A percentile compares a stretch with the other conserved stretches of the same genome.
Evolutionary conservation across 2,329 filamentous ascomycete genomes (phyloP).

Genomic region (Eutypella sp.): DNA sequence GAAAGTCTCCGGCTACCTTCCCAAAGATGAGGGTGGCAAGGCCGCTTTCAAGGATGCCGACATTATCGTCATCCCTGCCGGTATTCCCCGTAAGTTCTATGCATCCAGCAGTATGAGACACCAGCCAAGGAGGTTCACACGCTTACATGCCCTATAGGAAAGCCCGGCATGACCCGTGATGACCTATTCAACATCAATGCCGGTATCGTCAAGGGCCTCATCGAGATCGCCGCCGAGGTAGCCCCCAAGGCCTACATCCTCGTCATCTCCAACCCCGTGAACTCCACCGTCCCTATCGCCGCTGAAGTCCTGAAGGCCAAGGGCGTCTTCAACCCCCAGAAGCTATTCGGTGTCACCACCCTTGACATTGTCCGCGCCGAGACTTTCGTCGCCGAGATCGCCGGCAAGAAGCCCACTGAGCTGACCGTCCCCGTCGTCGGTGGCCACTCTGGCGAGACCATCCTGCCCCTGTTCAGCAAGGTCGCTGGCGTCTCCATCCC

Average conservation of each 20-base stretch:
- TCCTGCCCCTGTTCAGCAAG: constrained; percentile 95
- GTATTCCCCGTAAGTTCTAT: constrained; percentile 78
- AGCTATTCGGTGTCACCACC: constrained; percentile 96
- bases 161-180: constrained; percentile 98
- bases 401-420: constrained; percentile 76
- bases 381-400: constrained; percentile 87
- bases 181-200: constrained; percentile 99
- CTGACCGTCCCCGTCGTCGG: constrained; percentile 88
- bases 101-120: background rate
- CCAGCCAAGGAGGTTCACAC: constrained; percentile 21
- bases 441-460: constrained; percentile 96
- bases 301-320: constrained; percentile 94
- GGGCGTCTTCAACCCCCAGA: constrained; percentile 89
- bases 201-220: constrained; percentile 90
- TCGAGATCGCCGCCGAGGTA: constrained; percentile 81
- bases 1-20: constrained; percentile 86
- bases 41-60: constrained; percentile 86
- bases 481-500: constrained; percentile 77
- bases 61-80: constrained; percentile 94
- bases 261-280: constrained; percentile 99
- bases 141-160: constrained; percentile 64
- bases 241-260: constrained; percentile 91
- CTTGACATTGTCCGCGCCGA: constrained; percentile 97
- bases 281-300: constrained; percentile 96
- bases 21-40: constrained; percentile 80